A percentile compares a stretch with the other conserved stretches of the same genome.
phyloP scores from a whole-genome alignment of 179 eudicot species.

The Vitellaria paradoxa region DNA sequence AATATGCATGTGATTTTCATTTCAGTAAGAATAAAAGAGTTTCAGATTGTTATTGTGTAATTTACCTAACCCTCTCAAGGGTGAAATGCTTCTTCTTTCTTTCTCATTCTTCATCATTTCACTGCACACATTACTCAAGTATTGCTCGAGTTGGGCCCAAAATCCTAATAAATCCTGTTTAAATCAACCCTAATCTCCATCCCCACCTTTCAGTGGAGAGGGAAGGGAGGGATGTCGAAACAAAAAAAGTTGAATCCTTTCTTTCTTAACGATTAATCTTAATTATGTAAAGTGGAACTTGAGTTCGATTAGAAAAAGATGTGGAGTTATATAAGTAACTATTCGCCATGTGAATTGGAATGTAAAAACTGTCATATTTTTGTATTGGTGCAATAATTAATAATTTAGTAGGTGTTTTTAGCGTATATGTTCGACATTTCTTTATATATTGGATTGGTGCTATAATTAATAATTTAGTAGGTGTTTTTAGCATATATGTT shows the following conservation, averaged over 20 bases:
- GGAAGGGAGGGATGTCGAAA: background rate
- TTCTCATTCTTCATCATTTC: no score
- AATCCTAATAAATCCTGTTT: no score
- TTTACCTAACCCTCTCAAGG: no score
- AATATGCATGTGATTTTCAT: no score
- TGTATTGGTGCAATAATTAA: no score
- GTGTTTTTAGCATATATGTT: background rate
- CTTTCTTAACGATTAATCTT: background rate
- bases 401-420: background rate
- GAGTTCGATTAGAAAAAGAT: background rate
- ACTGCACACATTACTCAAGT: no score
- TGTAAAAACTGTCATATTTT: background rate
- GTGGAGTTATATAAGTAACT: background rate
- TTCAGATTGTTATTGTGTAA: no score
- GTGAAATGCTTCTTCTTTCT: no score
- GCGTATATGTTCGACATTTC: background rate
- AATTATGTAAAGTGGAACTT: background rate
- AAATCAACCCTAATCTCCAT: no score
- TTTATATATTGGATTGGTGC: background rate
- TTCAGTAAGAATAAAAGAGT: no score
- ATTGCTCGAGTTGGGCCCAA: no score
- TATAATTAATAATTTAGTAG: background rate
- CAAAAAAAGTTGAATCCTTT: background rate
- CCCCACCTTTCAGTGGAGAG: no score
- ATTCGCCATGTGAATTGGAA: background rate